phyloP scores from a whole-genome alignment of 768 basidiomycete genomes.

The Hericium coralloides region DNA sequence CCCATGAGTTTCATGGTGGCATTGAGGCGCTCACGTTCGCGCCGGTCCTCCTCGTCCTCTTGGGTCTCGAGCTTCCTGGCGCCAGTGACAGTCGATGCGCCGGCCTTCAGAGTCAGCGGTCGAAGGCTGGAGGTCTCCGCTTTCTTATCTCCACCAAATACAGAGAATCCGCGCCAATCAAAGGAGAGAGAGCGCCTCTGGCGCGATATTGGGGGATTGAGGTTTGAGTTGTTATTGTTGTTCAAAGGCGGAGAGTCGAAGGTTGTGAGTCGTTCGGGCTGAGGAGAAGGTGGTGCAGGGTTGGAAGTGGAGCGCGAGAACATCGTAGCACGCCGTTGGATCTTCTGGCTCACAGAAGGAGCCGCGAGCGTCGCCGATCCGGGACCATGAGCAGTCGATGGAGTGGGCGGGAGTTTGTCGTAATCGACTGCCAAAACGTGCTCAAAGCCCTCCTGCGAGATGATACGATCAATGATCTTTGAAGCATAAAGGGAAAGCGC shows the following conservation, averaged over 20 bases:
- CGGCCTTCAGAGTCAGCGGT: constrained; percentile 67
- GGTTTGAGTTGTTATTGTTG: constrained; percentile 14
- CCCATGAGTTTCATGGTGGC: constrained; percentile 96
- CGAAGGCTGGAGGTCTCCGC: constrained; percentile 46
- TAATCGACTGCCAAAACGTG: constrained; percentile 94
- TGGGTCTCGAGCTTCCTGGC: constrained; percentile 77
- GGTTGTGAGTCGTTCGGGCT: constrained; percentile 24
- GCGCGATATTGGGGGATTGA: constrained; percentile 19
- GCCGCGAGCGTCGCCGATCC: constrained; percentile 21
- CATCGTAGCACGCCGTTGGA: constrained; percentile 44
- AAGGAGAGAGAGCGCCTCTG: constrained; percentile 77
- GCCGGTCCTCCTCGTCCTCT: constrained; percentile 89
- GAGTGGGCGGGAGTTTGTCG: constrained; percentile 46
- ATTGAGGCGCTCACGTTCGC: constrained; percentile 78
- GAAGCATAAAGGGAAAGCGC: constrained; percentile 91
- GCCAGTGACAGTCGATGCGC: constrained; percentile 44
- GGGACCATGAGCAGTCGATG: constrained; percentile 34
- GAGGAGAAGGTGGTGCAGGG: constrained; percentile 24
- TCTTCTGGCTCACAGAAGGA: constrained; percentile 36
- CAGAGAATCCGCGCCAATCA: constrained; percentile 74
- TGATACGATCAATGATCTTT: constrained; percentile 97
- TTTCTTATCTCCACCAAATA: constrained; percentile 59
- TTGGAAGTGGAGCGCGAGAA: constrained; percentile 28
- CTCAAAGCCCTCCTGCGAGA: constrained; percentile 93
- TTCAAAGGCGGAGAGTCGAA: constrained; percentile 18